Conservation (phyloP, 2,329 filamentous ascomycete genomes). For the Nemania abortiva region DNA sequence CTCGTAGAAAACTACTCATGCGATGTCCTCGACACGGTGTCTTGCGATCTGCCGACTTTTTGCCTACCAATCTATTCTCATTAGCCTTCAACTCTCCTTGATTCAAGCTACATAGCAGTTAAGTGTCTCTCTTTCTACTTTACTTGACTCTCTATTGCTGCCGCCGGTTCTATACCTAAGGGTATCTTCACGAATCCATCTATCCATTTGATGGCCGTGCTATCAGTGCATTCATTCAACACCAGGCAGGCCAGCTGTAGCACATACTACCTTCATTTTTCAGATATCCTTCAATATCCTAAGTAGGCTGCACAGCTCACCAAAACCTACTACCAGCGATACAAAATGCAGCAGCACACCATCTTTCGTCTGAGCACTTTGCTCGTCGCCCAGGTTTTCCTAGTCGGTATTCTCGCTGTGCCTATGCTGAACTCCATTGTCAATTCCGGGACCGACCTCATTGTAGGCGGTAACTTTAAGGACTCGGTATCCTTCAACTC, state of each 20-base stretch:
- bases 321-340: not conserved
- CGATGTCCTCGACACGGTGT: too few species aligned
- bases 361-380: slow-evolving; percentile 19
- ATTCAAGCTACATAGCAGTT: not conserved
- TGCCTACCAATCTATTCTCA: not conserved
- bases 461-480: not conserved
- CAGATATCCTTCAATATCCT: not conserved
- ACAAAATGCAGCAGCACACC: slow-evolving; percentile 23
- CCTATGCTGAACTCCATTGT: slow-evolving; percentile 4
- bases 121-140: not conserved
- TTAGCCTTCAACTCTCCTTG: not conserved
- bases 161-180: not conserved
- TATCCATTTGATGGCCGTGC: not conserved
- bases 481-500: not conserved
- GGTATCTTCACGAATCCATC: not conserved
- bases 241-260: not conserved
- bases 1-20: not conserved
- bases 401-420: slow-evolving; percentile 17
- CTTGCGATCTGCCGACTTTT: too few species aligned
- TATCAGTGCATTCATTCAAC: not conserved
- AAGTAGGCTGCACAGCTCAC: not conserved
- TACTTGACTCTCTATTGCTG: not conserved
- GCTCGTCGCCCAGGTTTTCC: slow-evolving; percentile 4
- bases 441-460: not conserved
- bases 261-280: not conserved